Evolutionary conservation across 2,329 filamentous ascomycete genomes (phyloP).

Genomic region (Pestalotiopsis sp.): DNA sequence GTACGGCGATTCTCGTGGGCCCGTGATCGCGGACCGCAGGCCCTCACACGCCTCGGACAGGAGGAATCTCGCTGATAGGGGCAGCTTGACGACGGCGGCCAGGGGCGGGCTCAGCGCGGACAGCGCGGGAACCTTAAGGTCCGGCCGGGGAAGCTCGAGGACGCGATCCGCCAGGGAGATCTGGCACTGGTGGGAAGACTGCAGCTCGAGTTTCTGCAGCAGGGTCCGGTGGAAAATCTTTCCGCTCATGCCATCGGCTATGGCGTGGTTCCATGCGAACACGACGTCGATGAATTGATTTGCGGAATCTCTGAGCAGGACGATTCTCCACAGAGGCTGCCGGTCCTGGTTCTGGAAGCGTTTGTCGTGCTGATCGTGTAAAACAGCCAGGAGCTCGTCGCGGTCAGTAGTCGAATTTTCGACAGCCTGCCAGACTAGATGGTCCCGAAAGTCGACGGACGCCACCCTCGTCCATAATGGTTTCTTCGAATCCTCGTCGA

Average conservation of each 20-base stretch:
- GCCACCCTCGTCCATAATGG: conserved; percentile 20
- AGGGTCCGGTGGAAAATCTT: conserved; percentile 33
- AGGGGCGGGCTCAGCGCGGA: conserved; percentile 22
- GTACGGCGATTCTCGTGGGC: conserved; percentile 12
- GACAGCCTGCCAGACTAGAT: conserved; percentile 20
- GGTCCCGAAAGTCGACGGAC: conserved; percentile 18
- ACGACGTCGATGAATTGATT: conserved; percentile 23
- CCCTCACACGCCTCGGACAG: conserved; percentile 20
- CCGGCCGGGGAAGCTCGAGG: conserved; percentile 12
- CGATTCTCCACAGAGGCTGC: conserved; percentile 26
- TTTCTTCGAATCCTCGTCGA: conserved; percentile 13
- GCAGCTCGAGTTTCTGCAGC: conserved; percentile 25
- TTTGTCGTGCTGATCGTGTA: conserved; percentile 13
- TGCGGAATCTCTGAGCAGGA: conserved; percentile 18
- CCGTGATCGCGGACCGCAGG: conserved; percentile 17
- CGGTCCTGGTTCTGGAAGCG: conserved; percentile 23
- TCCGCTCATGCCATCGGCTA: conserved; percentile 29
- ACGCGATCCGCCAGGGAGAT: conserved; percentile 5
- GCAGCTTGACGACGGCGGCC: conserved; percentile 23
- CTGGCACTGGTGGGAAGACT: neutral
- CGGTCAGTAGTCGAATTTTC: conserved; percentile 3
- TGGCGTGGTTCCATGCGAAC: conserved; percentile 28
- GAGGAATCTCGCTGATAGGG: conserved; percentile 19
- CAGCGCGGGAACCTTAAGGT: conserved; percentile 4
- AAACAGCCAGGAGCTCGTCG: neutral